Base-by-base conservation (phyloP, 1,284 basidiomycete species). In the Thecaphora thlaspeos region DNA sequence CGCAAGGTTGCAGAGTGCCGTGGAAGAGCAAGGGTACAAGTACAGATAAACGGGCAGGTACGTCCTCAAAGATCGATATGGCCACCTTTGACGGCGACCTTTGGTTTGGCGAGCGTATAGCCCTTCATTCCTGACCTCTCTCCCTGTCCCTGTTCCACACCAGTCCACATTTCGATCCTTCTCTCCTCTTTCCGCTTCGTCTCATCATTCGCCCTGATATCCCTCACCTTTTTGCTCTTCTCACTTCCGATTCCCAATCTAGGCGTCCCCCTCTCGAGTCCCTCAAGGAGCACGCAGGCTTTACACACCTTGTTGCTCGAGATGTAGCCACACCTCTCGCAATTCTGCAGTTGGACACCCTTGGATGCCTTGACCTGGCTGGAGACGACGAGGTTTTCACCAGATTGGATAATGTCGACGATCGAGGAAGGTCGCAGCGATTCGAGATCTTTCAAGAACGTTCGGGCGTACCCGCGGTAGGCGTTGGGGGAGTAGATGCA, bases 401-500 rank as follows among this genome's bases (percentile, higher is more conserved):
- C 69, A 11, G 61, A 58, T 22, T 70, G 90, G 46, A 98, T 96
- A 61, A 98, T 95, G 76, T 99, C 94, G 54, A 99, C 90, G 62
- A 98, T 96, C 2, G 90, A 89, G 68, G 88, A 90, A 0, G 95
- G 92, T 18, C 94, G 84, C 32, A 93, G 87, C 0, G 88, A 88
- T 80, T 99, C 94, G 15, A 98, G 83, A 66, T 97, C 91, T 79
- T 98, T 98, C 40, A 98, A 84, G 72, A 97, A 95, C 0, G 86
- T 86, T 41, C 94, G 83, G 0, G 95, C 93, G 76, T 97, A 92
- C 0, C 95, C 95, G 18, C 94, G 87, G 78, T 99, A 99, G 2
- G 94, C 95, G 70, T 80, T 78, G 12, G 95, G 95, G 3, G 92
- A 95, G 79, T 99, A 98, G 72, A 97, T 97, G 78, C 94, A 99